Percentiles rank a stretch among this genome's conserved stretches.
These are phyloP conservation scores for Asterophora lycoperdoides DNA, from an alignment of 768 basidiomycete species.

Conservation along the genomic window DNA sequence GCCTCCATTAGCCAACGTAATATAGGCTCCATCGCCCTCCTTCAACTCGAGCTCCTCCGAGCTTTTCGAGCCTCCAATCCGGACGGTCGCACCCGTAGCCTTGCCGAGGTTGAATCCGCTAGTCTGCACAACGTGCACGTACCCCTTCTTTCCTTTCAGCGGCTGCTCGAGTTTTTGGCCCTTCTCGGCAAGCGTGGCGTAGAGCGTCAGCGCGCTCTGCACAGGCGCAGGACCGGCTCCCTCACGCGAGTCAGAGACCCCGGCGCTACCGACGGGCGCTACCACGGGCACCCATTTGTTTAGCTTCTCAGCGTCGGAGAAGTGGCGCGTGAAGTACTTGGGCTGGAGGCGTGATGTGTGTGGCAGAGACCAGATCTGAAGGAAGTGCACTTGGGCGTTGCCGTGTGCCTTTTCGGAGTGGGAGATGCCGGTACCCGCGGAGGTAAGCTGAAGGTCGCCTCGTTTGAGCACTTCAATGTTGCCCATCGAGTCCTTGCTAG, in stretches of 20 bases:
- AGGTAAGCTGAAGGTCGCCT: slow-evolving; percentile 89
- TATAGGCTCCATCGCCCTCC: slow-evolving; percentile 88
- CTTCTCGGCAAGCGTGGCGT: slow-evolving; percentile 67
- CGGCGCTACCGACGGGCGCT: slow-evolving; percentile 59
- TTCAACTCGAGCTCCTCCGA: slow-evolving; percentile 48
- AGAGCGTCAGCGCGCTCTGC: slow-evolving; percentile 62
- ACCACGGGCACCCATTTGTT: slow-evolving; percentile 72
- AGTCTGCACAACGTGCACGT: slow-evolving; percentile 83
- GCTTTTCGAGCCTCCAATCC: slow-evolving; percentile 35
- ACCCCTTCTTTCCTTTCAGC: slow-evolving; percentile 58
- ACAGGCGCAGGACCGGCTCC: slow-evolving; percentile 79
- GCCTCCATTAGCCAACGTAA: slow-evolving; percentile 45
- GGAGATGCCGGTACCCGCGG: slow-evolving; percentile 86
- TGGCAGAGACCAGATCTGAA: slow-evolving; percentile 51
- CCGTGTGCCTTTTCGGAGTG: slow-evolving; percentile 62
- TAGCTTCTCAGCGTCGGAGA: slow-evolving; percentile 76
- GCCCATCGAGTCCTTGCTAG: slow-evolving; percentile 86
- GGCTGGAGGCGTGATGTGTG: slow-evolving; percentile 50
- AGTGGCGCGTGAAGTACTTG: slow-evolving; percentile 84
- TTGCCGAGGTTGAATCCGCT: slow-evolving; percentile 68
- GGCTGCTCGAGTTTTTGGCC: slow-evolving; percentile 49
- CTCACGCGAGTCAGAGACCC: slow-evolving; percentile 60
- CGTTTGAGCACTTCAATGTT: slow-evolving; percentile 86
- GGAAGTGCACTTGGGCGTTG: slow-evolving; percentile 41
- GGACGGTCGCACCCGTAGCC: slow-evolving; percentile 56